Base-by-base conservation (phyloP, 139 green algal genomes). In the Choricystis sp. region DNA sequence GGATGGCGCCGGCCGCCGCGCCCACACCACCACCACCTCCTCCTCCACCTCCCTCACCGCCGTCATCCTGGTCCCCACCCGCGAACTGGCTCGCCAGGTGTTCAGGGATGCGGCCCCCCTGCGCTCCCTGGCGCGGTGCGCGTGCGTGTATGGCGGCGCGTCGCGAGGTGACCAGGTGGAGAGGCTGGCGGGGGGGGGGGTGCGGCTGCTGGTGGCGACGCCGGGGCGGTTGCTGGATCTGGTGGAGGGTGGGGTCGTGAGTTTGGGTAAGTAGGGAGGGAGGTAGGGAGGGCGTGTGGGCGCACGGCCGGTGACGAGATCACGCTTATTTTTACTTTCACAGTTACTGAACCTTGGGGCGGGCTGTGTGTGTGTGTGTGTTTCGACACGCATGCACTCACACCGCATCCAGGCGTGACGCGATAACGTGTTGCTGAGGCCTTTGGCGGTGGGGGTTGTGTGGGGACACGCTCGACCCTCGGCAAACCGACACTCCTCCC, bases 11-110 rank as follows among this genome's bases (percentile, higher is more conserved):
- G 9, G 22, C 24, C 29, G 2, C 26, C 25, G 61, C 57, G 25
- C 2, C 28, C 66, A 31, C 59, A 66, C 25, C 59, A 62, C 27
- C 57, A 69, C 59, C 61, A 72, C 71, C 19, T n/a, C n/a, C n/a
- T n/a, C n/a, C n/a, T n/a, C 64, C 27, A 2, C 60, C 69, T 2
- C 25, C 30, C 2, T 65, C 48, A 0, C 85, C 84, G 1, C 69
- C n/a, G 69, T 95, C 1, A 64, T 94, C 1, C 25, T 95, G 27
- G 62, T 72, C 29, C 87, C 87, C 1, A 93, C 87, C 0, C 75
- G 86, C 19, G 87, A 95, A 74, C 79, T 95, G 26, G 85, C 85
- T 20, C 71, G 79, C 69, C 87, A 95, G 73, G 80, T 89, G n/a
- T n/a, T n/a, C n/a, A n/a, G n/a, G n/a, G n/a, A n/a, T 26, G 31